Evolutionary conservation across 257 asterid species (phyloP), one percentile per base, ranked within the genome.

Genomic region (Solanum verrucosum): DNA sequence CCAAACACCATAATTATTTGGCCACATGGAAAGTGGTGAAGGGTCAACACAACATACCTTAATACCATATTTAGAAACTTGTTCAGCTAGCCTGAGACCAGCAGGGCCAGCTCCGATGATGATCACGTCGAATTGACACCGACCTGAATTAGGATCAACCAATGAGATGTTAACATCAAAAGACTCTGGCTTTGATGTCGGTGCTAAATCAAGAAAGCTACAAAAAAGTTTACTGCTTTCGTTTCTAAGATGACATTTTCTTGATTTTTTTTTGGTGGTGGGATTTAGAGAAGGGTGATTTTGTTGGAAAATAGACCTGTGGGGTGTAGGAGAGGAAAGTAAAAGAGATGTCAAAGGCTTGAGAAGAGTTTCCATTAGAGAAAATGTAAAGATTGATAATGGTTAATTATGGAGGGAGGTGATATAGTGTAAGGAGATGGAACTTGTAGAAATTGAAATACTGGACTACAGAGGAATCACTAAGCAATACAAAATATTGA

Each of bases 61-160:
- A 42, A 96, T 93, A 86, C 98, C 98, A 86, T 88, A 90, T 3
- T 91, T 40, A 29, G 98, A 90, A 10, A 95, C 94, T 77, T 92
- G 98, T 91, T 96, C 98, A 11, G 98, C 96, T 12, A 96, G 91
- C 42, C 98, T 91, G 87, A 96, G 93, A 29, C 99, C 99, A 46
- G 98, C 97, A 4, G 99, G 99, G 34, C 99, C 99, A 74, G 98
- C 93, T 8, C 99, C 99, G 38, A 95, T 93, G 49, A 96, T 92
- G 91, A 96, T 87, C 90, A 95, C 94, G 87, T 97, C 98, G 84
- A 95, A 97, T 40, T 88, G 92, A 21, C 89, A 56, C 29, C 94
- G 92, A 77, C 89, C 94, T 4, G 94, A 84, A 44, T 44, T 12
- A 59, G 93, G 95, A 65, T 92, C 87, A 52, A 93, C 87, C 95